These are phyloP conservation scores for Salvia miltiorrhiza DNA, from an alignment of 257 asterid genomes.

Conservation along the genomic window DNA sequence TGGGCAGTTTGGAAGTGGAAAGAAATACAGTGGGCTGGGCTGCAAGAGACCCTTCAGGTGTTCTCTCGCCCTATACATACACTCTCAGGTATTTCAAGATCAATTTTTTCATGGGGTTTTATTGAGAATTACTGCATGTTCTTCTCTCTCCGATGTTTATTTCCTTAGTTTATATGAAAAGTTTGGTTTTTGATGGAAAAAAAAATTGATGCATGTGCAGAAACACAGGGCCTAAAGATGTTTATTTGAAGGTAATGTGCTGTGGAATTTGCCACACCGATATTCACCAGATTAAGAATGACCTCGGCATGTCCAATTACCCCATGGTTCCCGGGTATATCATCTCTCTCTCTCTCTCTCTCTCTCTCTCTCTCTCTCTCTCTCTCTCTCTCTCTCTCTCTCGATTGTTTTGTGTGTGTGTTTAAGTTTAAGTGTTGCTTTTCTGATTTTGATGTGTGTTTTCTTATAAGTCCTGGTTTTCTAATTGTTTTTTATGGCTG, in stretches of 20 bases:
- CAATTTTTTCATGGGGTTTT: not conserved
- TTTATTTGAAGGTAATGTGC: slow-evolving; percentile 64
- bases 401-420: too few relatives aligned
- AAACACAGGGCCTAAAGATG: slow-evolving; percentile 77
- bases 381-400: too few relatives aligned
- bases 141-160: not conserved
- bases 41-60: slow-evolving; percentile 83
- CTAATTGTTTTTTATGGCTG: not conserved
- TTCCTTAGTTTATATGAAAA: not conserved
- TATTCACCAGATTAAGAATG: slow-evolving; percentile 80
- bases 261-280: slow-evolving; percentile 94
- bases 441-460: not conserved
- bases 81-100: slow-evolving; percentile 55
- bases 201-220: slow-evolving; percentile 36
- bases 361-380: not conserved
- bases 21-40: slow-evolving; percentile 75
- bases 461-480: not conserved
- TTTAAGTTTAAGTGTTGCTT: not conserved
- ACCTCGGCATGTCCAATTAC: slow-evolving; percentile 91
- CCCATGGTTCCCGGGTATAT: slow-evolving; percentile 98
- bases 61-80: slow-evolving; percentile 74
- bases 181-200: not conserved
- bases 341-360: not conserved
- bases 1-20: slow-evolving; percentile 70
- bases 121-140: not conserved